Conservation (phyloP, 2,329 filamentous ascomycete species). For the Fusarium sulawesiense region DNA sequence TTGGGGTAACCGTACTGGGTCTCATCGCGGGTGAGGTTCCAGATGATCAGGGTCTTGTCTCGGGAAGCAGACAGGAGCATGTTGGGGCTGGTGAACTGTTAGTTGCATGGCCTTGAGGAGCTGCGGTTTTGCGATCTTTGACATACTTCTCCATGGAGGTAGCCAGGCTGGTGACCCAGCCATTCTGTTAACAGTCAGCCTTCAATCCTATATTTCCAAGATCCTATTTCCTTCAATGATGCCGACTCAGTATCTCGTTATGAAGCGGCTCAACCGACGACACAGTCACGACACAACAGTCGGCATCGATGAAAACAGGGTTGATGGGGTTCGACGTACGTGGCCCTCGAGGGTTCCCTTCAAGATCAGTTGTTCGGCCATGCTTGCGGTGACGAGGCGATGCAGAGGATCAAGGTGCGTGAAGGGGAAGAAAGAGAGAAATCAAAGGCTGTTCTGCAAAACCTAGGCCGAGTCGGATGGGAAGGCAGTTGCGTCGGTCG, state of each 20-base stretch:
- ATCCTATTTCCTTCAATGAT: conserved; percentile 15
- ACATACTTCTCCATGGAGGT: conserved; percentile 98
- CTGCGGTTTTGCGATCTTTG: conserved; percentile 10
- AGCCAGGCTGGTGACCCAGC: conserved; percentile 98
- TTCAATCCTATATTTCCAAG: conserved; percentile 25
- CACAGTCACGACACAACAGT: conserved; percentile 35
- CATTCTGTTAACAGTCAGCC: conserved; percentile 68
- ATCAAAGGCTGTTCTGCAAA: conserved; percentile 48
- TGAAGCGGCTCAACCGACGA: conserved; percentile 29
- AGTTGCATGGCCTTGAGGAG: conserved; percentile 26
- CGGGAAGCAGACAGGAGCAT: conserved; percentile 98
- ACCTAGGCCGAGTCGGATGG: conserved; percentile 46
- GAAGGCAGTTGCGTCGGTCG: conserved; percentile 21
- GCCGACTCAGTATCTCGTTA: conserved; percentile 25
- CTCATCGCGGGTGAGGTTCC: conserved; percentile 99
- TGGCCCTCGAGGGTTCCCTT: conserved; percentile 98
- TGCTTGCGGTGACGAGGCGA: conserved; percentile 64
- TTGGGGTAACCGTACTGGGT: conserved; percentile 98
- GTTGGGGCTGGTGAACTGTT: conserved; percentile 76
- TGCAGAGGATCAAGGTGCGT: conserved; percentile 52
- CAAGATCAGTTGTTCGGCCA: conserved; percentile 95
- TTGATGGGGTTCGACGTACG: conserved; percentile 63
- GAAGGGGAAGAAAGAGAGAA: conserved; percentile 52
- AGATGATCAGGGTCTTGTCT: conserved; percentile 99
- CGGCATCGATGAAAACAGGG: conserved; percentile 25